phyloP scores from a whole-genome alignment of 164 flowering plant genomes.

The Platanus orientalis region DNA sequence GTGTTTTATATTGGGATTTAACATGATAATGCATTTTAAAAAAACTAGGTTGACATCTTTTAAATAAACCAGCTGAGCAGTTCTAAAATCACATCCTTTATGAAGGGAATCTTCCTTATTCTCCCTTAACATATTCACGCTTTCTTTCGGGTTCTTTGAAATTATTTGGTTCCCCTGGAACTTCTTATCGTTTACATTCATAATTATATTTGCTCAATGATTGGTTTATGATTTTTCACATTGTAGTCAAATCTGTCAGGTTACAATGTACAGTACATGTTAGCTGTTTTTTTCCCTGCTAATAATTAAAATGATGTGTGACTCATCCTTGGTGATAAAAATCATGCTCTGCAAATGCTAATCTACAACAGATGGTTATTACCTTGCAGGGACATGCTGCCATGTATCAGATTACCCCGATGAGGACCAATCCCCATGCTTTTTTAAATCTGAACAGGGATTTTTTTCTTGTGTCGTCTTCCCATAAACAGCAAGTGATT shows the following conservation, averaged over 20 bases:
- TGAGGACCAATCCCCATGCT: conserved; percentile 21
- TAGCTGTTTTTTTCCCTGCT: background rate
- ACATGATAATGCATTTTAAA: no score
- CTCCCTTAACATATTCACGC: no score
- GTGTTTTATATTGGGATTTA: no score
- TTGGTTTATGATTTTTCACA: background rate
- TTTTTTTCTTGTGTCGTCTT: conserved; percentile 17
- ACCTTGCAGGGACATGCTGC: conserved; percentile 43
- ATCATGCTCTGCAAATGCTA: conserved; percentile 5
- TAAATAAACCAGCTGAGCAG: no score
- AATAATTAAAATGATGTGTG: background rate
- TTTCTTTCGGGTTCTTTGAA: no score
- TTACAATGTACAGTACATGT: background rate
- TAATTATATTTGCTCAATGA: background rate
- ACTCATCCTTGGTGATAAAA: background rate
- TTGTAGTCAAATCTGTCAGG: background rate
- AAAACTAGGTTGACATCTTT: no score
- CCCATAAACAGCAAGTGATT: conserved; percentile 16
- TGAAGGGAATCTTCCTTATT: no score
- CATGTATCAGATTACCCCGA: conserved; percentile 21
- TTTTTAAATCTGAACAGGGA: conserved; percentile 23
- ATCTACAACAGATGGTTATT: conserved; percentile 7
- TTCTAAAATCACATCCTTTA: no score
- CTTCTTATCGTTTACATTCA: background rate
- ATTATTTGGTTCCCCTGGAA: background rate